These are phyloP conservation scores for Geotrichum restrictum DNA, from an alignment of 1,139 yeast genomes.

Conservation along the genomic window DNA sequence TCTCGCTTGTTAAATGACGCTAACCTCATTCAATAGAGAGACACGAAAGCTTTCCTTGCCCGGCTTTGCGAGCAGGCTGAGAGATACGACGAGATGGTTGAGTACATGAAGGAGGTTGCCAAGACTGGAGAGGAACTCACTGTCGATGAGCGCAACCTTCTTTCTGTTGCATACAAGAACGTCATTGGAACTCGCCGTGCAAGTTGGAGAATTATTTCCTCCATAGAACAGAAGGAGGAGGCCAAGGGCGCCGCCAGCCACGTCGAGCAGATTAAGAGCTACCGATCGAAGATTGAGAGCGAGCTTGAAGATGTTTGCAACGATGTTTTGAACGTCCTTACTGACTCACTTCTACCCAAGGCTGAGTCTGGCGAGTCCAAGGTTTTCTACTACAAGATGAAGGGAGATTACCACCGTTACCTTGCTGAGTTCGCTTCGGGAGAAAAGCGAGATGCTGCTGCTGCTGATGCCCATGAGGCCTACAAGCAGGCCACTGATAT, in stretches of 20 bases:
- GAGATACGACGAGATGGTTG: constrained; percentile 99
- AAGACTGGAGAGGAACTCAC: constrained; percentile 93
- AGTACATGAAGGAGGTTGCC: constrained; percentile 96
- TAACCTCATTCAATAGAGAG: constrained; percentile 54
- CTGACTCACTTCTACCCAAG: constrained; percentile 84
- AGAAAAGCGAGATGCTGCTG: constrained; percentile 92
- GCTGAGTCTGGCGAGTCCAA: constrained; percentile 98
- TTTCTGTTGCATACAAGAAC: constrained; percentile 96
- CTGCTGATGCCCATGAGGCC: constrained; percentile 90
- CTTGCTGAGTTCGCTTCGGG: constrained; percentile 94
- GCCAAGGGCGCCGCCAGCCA: constrained; percentile 85
- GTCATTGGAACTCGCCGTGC: constrained; percentile 99
- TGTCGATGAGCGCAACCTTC: constrained; percentile 95
- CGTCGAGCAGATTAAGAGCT: constrained; percentile 84
- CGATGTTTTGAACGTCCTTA: constrained; percentile 84
- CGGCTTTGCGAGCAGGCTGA: constrained; percentile 99
- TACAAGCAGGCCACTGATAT: constrained; percentile 95
- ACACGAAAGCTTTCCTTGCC: constrained; percentile 95
- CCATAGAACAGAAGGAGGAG: constrained; percentile 98
- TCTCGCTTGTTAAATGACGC: not conserved
- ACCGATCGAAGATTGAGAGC: constrained; percentile 91
- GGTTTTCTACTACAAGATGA: constrained; percentile 98
- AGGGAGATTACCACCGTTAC: constrained; percentile 99
- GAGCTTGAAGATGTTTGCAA: constrained; percentile 94
- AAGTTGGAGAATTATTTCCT: constrained; percentile 97